Evolutionary conservation across 2,329 filamentous ascomycete species (phyloP), one percentile per base, ranked within the genome.

Genomic region (Chrysosporium queenslandicum): DNA sequence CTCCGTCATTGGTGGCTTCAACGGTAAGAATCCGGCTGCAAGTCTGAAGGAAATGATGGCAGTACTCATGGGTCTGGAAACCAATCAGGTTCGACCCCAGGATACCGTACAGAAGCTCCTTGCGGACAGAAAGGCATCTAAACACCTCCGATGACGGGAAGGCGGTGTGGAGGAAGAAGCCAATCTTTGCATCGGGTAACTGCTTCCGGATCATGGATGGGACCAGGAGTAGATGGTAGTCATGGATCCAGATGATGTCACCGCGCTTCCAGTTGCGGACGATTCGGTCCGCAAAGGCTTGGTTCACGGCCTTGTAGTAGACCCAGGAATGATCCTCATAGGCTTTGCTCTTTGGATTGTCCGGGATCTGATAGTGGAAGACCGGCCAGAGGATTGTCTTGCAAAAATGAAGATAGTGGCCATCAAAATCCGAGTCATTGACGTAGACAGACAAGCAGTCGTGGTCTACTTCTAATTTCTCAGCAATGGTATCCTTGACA

Each of bases 311-410:
- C 64, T 89, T 85, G 63, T 97, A 97, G 73, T 87, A 94, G 60
- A 89, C 80, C 88, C 90, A 97, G 0, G 90, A 96, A 69, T 97
- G 90, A 61, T 97, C 91, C 67, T 94, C 86, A 67, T 95, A 97
- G 0, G 91, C 91, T 68, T 97, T 97, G 80, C 89, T 96, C 76
- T 95, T 95, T 23, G 91, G 91, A 65, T 94, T 94, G 66, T 97
- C 92, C 0, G 91, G 92, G 55, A 97, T 94, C 69, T 96, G 90
- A 68, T 97, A 97, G 70, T 97, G 90, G 69, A 97, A 94, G 55
- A 96, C 90, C 1, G 91, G 91, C 91, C 91, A 97, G 5, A 97
- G 76, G 52, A 97, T 95, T 12, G 91, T 88, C 73, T 97, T 97
- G 82, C 90, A 96, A 66, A 92, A 97, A 69, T 96, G 90, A 11